Evolutionary conservation across 768 basidiomycete species (phyloP).

Genomic region (Paxillus ammoniavirescens): DNA sequence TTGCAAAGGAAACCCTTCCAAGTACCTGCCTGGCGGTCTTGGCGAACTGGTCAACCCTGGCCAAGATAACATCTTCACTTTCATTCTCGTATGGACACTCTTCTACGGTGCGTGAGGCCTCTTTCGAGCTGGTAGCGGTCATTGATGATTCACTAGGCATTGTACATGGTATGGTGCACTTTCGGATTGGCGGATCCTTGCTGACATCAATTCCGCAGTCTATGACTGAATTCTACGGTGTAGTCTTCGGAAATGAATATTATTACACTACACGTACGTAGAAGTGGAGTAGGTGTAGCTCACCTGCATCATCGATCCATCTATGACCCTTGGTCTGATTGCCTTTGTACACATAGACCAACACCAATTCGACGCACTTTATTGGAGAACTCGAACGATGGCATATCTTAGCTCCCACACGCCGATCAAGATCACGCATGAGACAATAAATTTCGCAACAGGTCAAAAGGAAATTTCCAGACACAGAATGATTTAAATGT

Average conservation of each 20-base stretch:
- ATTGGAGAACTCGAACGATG: neutral
- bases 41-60: conserved; percentile 78
- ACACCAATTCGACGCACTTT: neutral
- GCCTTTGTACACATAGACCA: conserved; percentile 2
- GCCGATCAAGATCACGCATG: conserved; percentile 9
- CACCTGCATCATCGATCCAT: neutral
- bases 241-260: conserved; percentile 1
- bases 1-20: conserved; percentile 62
- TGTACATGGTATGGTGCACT: conserved; percentile 42
- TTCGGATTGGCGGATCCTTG: neutral
- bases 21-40: conserved; percentile 62
- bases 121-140: conserved; percentile 1
- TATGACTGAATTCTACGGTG: conserved; percentile 34
- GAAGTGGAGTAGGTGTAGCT: conserved; percentile 3
- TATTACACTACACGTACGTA: conserved; percentile 6
- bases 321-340: conserved; percentile 4
- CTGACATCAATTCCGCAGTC: conserved; percentile 31
- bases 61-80: conserved; percentile 89
- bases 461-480: neutral
- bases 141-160: conserved; percentile 33
- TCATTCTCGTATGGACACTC: conserved; percentile 90
- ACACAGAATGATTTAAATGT: neutral
- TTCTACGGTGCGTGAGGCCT: conserved; percentile 69
- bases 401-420: neutral
- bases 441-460: neutral